Percentiles rank a stretch among this genome's conserved stretches.
phyloP scores from a whole-genome alignment of 1,284 basidiomycete species.

The Exobasidium cylindrosporum region DNA sequence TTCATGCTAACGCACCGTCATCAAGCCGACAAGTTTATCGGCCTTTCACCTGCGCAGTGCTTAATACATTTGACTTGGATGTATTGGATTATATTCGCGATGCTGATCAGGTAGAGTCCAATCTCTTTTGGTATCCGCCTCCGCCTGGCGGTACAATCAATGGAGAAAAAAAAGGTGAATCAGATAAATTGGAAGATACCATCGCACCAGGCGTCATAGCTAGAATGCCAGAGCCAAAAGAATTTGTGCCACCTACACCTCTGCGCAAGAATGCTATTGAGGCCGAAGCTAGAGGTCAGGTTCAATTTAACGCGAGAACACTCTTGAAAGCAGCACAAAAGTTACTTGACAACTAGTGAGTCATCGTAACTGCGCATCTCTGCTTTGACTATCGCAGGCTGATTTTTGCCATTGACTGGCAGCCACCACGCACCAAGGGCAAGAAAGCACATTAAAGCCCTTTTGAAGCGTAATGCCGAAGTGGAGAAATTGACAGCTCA shows the following conservation, averaged over 20 bases:
- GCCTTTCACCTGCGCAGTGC: conserved; percentile 46
- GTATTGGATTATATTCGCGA: conserved; percentile 50
- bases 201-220: conserved; percentile 3
- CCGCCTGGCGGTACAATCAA: not conserved
- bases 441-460: conserved; percentile 49
- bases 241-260: conserved; percentile 21
- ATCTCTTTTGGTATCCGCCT: conserved; percentile 43
- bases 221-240: conserved; percentile 19
- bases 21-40: not conserved
- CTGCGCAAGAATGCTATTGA: conserved; percentile 12
- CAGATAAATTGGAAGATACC: conserved; percentile 1
- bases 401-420: not conserved
- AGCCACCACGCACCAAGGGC: conserved; percentile 37
- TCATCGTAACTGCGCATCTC: not conserved
- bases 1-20: not conserved
- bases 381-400: too few species aligned
- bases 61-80: conserved; percentile 40
- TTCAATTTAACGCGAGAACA: conserved; percentile 21
- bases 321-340: conserved; percentile 39
- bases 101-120: conserved; percentile 45
- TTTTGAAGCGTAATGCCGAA: conserved; percentile 36
- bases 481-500: conserved; percentile 14
- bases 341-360: conserved; percentile 37
- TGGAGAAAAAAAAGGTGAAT: not conserved
- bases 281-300: conserved; percentile 3